Evolutionary conservation across 805 yeast genomes (phyloP).

Genomic region (Kuraishia hungarica): DNA sequence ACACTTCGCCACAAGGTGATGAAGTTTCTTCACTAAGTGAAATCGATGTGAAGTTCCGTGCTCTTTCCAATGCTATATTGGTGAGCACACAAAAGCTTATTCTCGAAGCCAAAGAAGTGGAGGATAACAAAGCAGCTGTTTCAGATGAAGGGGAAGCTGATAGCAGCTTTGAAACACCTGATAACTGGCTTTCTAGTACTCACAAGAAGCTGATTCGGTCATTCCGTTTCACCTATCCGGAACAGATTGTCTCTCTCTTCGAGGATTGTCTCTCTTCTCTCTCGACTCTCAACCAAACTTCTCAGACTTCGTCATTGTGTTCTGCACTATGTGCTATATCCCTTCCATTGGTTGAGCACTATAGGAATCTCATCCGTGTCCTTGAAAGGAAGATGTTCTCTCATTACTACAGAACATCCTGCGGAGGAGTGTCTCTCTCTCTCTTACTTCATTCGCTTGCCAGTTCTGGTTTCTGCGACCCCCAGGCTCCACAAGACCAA

Average conservation of each 20-base stretch:
- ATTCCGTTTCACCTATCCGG: background rate
- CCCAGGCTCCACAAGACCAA: constrained; percentile 66
- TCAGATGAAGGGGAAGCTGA: background rate
- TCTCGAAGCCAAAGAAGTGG: background rate
- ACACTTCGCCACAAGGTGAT: background rate
- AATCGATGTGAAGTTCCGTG: background rate
- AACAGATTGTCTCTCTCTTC: background rate
- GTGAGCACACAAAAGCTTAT: background rate
- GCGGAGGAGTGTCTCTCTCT: constrained; percentile 54
- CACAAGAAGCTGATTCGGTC: background rate
- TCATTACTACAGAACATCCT: constrained; percentile 46
- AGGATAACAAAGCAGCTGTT: background rate
- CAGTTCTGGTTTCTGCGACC: constrained; percentile 85
- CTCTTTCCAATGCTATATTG: background rate
- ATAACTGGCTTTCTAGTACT: background rate
- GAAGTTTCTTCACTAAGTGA: background rate
- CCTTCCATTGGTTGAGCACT: constrained; percentile 56
- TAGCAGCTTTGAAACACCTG: background rate
- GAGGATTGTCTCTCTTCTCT: background rate
- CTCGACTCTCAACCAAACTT: constrained; percentile 25
- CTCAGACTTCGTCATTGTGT: constrained; percentile 26
- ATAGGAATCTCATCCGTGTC: constrained; percentile 35
- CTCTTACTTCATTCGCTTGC: constrained; percentile 52
- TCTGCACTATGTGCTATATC: constrained; percentile 47
- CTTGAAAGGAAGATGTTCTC: constrained; percentile 35